Base-by-base conservation (phyloP, 352 stramenopile species). In the Phytophthora quininea region DNA sequence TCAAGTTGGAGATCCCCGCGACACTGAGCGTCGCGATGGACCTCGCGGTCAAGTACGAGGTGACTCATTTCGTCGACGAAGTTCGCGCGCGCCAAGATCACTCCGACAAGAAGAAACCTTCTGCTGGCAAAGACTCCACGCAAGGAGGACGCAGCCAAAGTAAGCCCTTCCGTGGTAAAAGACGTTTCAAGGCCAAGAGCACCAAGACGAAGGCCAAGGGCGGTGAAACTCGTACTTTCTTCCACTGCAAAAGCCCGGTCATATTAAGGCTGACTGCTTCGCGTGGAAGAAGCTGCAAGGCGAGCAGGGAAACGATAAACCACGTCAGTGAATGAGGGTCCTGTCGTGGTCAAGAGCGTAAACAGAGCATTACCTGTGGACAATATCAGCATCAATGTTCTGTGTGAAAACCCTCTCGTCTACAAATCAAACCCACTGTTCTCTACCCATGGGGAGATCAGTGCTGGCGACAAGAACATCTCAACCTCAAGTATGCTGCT, bases 401-500 rank as follows among this genome's bases (percentile, higher is more conserved):
- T 58, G 9, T 48, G 49, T 24, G 38, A 58, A 58, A 65, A 56
- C 24, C 57, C 37, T 48, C 58, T 65, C 2, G 29, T 65, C 3
- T 65, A 58, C 37, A 58, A 58, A 48, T 58, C 57, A 12, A 35
- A 15, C 19, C 37, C 35, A 38, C 27, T 57, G 27, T 64, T 64
- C 14, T 57, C 57, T 0, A 6, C 52, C 24, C 7, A 14, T 15
- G 46, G 33, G 7, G 40, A 40, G 10, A 40, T 40, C 10, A 40
- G 35, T 40, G 35, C 35, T 40, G 35, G 10, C 35, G 10, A 40
- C 45, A 48, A 54, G 27, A 54, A 1, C 7, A 35, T 53, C 7
- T 14, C 31, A n/a, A 54, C 43, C 9, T 32, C 9, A 14, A 24
- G 29, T 31, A 54, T 62, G 8, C 24, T 63, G 11, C 12, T 54